phyloP scores from a whole-genome alignment of 148 eudicot species.

The Dianthus caryophyllus region DNA sequence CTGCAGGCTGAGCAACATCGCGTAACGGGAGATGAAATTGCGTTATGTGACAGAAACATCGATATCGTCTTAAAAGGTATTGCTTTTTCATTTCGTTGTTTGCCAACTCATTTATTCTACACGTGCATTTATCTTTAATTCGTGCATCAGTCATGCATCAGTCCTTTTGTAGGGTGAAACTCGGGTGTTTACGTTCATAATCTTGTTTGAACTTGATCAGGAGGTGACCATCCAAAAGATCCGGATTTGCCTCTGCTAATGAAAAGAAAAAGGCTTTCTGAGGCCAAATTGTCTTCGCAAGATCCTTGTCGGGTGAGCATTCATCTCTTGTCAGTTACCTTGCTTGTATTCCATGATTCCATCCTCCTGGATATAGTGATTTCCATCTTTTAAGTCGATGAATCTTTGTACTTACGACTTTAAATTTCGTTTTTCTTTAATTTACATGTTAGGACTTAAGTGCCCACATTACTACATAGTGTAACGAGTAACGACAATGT shows the following conservation, averaged over 20 bases:
- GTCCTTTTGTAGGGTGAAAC: not conserved
- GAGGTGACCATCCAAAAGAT: slow-evolving; percentile 30
- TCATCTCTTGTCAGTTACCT: too few species aligned
- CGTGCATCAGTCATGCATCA: not conserved
- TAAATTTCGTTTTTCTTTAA: too few species aligned
- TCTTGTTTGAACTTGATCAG: slow-evolving; percentile 26
- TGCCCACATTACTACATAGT: too few species aligned
- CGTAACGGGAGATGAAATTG: slow-evolving; percentile 39
- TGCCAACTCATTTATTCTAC: not conserved
- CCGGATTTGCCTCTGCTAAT: slow-evolving; percentile 18
- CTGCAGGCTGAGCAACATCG: slow-evolving; percentile 45
- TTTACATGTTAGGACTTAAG: too few species aligned
- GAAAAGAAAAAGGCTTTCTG: slow-evolving; percentile 39
- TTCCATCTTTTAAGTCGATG: too few species aligned
- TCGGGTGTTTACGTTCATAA: not conserved
- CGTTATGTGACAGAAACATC: slow-evolving; percentile 43
- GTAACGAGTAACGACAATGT: too few species aligned
- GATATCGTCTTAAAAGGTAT: slow-evolving; percentile 45
- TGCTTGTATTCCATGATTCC: too few species aligned
- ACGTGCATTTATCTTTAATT: not conserved
- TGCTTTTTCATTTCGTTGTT: slow-evolving; percentile 13
- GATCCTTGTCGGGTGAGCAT: slow-evolving; percentile 46
- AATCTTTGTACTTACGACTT: too few species aligned
- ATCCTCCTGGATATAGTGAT: too few species aligned
- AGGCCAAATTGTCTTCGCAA: slow-evolving; percentile 35